Evolutionary conservation across 768 basidiomycete genomes (phyloP).

Genomic region (Tricholomella constricta): DNA sequence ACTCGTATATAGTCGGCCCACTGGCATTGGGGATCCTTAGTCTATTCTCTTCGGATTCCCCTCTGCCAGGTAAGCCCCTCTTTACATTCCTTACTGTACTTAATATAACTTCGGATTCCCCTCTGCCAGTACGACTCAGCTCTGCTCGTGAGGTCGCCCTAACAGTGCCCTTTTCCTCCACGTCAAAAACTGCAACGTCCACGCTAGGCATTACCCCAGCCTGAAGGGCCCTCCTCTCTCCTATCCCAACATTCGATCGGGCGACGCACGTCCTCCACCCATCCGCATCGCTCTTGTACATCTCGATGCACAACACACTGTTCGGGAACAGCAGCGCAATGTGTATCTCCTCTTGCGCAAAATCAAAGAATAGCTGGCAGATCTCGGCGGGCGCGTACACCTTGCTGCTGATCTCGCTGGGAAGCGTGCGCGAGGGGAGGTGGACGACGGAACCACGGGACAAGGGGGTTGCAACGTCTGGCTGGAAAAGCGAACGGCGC

Average conservation of each 20-base stretch:
- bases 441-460: conserved; percentile 47
- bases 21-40: too few species aligned
- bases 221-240: too few species aligned
- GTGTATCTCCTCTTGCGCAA: conserved; percentile 40
- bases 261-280: conserved; percentile 23
- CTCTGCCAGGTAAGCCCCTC: too few species aligned
- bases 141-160: too few species aligned
- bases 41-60: too few species aligned
- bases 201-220: too few species aligned
- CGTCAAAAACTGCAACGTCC: too few species aligned
- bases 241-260: conserved; percentile 16
- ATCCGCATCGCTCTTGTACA: conserved; percentile 35
- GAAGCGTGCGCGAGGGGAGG: conserved; percentile 41
- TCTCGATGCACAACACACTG: conserved; percentile 39
- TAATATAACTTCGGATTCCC: too few species aligned
- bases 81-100: too few species aligned
- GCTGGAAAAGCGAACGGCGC: conserved; percentile 23
- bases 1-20: too few species aligned
- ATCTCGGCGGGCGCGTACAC: conserved; percentile 34
- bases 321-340: conserved; percentile 45
- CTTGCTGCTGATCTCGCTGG: conserved; percentile 37
- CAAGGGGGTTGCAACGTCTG: neutral
- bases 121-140: too few species aligned
- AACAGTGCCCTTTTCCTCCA: too few species aligned
- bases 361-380: conserved; percentile 40